phyloP scores from a whole-genome alignment of 2,329 filamentous ascomycete genomes.

The Cordyceps militaris region DNA sequence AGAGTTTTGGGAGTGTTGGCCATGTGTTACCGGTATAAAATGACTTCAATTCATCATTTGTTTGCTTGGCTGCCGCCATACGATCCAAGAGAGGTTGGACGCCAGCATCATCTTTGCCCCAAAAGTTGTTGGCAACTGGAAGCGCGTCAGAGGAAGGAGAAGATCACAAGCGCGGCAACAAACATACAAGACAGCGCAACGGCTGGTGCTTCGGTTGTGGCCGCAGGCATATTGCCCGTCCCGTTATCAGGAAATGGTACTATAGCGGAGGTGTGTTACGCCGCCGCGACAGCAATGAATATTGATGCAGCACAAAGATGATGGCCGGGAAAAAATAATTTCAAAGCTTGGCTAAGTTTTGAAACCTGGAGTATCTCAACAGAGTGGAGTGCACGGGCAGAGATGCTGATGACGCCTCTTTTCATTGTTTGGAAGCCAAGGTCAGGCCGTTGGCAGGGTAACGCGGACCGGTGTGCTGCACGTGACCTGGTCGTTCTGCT shows the following conservation, averaged over 20 bases:
- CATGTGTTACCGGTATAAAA: slow-evolving; percentile 70
- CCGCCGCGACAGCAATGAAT: neutral
- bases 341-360: neutral
- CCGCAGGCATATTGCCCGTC: slow-evolving; percentile 46
- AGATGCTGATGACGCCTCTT: slow-evolving; percentile 7
- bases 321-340: neutral
- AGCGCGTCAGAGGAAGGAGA: slow-evolving; percentile 8
- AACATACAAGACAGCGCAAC: slow-evolving; percentile 58
- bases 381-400: neutral
- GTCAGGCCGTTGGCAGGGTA: slow-evolving; percentile 4
- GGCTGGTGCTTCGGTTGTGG: slow-evolving; percentile 53
- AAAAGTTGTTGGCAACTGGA: slow-evolving; percentile 96
- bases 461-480: neutral
- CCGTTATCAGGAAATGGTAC: neutral
- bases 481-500: slow-evolving; percentile 11
- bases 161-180: neutral
- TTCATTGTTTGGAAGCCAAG: slow-evolving; percentile 11
- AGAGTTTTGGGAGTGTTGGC: neutral
- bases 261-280: neutral
- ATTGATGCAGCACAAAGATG: neutral
- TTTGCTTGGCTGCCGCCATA: slow-evolving; percentile 90
- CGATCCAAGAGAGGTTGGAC: slow-evolving; percentile 86
- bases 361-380: neutral
- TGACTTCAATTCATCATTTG: slow-evolving; percentile 83
- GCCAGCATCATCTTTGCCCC: slow-evolving; percentile 97